phyloP scores from a whole-genome alignment of 306 rosid species.

The Betula pendula region DNA sequence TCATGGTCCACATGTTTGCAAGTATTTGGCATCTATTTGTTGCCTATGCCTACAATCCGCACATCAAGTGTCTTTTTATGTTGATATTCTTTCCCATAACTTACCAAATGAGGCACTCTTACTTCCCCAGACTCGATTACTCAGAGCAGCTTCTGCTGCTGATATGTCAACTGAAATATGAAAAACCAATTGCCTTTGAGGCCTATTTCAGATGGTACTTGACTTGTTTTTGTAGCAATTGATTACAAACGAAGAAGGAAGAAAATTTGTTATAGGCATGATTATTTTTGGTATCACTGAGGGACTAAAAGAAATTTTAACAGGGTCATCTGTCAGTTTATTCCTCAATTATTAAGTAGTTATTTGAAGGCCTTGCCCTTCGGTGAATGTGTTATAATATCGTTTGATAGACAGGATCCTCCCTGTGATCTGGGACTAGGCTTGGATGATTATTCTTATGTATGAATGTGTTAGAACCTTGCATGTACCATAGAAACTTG shows the following conservation, averaged over 20 bases:
- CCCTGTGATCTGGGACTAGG: not conserved
- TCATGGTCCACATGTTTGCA: slow-evolving; percentile 20
- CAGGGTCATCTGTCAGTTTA: not conserved
- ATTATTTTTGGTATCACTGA: not conserved
- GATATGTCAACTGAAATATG: not conserved
- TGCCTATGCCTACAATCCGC: not conserved
- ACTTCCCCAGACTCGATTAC: not conserved
- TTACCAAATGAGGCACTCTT: not conserved
- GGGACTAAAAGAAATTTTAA: not conserved
- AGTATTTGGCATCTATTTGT: not conserved
- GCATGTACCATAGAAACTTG: not conserved
- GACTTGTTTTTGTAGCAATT: not conserved
- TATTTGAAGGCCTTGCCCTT: not conserved
- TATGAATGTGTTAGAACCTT: not conserved
- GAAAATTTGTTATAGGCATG: not conserved
- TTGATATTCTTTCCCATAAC: not conserved
- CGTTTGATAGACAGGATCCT: not conserved
- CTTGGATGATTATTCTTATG: not conserved
- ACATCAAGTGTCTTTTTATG: not conserved
- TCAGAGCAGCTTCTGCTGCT: not conserved
- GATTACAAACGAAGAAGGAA: not conserved
- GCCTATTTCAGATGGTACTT: not conserved
- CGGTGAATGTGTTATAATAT: not conserved
- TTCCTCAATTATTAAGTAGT: not conserved
- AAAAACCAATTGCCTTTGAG: not conserved